A percentile compares a stretch with the other conserved stretches of the same genome.
These are phyloP conservation scores for Diatrype stigma DNA, from an alignment of 2,329 filamentous ascomycete species.

Conservation along the genomic window DNA sequence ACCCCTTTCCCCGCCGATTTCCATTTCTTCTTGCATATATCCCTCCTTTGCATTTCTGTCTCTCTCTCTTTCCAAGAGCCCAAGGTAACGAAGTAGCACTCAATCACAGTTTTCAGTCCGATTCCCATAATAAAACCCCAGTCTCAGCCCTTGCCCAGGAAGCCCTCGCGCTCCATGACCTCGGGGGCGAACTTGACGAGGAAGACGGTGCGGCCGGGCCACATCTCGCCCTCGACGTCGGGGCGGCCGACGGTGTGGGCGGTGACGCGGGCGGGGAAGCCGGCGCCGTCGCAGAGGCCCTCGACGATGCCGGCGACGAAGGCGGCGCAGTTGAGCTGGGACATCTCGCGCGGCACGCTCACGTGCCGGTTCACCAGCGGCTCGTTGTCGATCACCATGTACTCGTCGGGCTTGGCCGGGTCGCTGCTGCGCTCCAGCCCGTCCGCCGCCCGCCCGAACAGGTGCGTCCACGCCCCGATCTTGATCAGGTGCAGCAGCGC, in stretches of 20 bases:
- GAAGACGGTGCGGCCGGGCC: conserved; percentile 95
- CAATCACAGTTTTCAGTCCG: too few species aligned
- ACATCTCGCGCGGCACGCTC: conserved; percentile 91
- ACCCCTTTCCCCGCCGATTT: too few species aligned
- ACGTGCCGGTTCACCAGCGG: conserved; percentile 94
- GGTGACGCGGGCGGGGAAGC: conserved; percentile 82
- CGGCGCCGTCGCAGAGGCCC: conserved; percentile 89
- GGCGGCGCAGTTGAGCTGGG: conserved; percentile 90
- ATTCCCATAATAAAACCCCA: neutral
- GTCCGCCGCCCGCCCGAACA: conserved; percentile 88
- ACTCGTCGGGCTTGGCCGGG: conserved; percentile 82
- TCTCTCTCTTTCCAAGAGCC: too few species aligned
- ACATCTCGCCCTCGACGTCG: conserved; percentile 64
- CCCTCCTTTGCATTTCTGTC: too few species aligned
- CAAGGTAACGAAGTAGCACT: too few species aligned
- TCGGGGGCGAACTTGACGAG: conserved; percentile 88
- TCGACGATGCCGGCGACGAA: conserved; percentile 94
- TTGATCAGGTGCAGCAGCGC: conserved; percentile 93
- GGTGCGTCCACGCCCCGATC: conserved; percentile 83
- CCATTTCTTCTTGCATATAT: too few species aligned
- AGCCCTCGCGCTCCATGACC: conserved; percentile 86
- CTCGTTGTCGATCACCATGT: conserved; percentile 99
- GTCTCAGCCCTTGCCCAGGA: conserved; percentile 57
- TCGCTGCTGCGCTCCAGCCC: conserved; percentile 84
- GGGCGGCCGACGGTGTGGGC: conserved; percentile 71